Conservation (phyloP, 2,329 filamentous ascomycete species). For the Fusarium citri region DNA sequence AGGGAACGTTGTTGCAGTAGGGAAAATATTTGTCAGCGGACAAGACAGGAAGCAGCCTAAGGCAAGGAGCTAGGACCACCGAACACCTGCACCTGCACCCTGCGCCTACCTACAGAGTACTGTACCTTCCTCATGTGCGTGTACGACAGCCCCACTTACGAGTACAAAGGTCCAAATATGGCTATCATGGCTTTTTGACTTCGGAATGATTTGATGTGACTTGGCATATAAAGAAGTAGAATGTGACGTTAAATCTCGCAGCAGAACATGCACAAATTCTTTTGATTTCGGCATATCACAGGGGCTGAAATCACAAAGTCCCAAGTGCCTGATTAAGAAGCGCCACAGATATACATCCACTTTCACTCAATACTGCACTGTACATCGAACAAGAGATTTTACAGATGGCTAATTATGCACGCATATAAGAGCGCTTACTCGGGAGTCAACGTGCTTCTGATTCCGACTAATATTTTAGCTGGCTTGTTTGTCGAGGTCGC, state of each 20-base stretch:
- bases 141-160: constrained; percentile 14
- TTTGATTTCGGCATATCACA: background rate
- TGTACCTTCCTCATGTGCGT: constrained; percentile 1
- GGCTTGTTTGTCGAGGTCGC: background rate
- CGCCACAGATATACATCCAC: background rate
- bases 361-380: background rate
- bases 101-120: no score
- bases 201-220: constrained; percentile 11
- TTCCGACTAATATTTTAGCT: background rate
- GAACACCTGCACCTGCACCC: background rate
- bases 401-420: background rate
- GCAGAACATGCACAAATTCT: background rate
- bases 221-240: background rate
- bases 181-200: constrained; percentile 11
- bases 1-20: constrained; percentile 37
- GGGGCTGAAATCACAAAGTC: background rate
- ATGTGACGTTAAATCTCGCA: constrained; percentile 14
- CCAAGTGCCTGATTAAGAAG: background rate
- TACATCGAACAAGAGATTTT: background rate
- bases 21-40: constrained; percentile 46
- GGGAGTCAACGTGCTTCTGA: background rate
- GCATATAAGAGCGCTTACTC: background rate
- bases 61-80: constrained; percentile 34
- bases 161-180: constrained; percentile 18
- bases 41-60: background rate